phyloP scores from a whole-genome alignment of 108 stramenopile genomes.

The Nitzschia sp. region DNA sequence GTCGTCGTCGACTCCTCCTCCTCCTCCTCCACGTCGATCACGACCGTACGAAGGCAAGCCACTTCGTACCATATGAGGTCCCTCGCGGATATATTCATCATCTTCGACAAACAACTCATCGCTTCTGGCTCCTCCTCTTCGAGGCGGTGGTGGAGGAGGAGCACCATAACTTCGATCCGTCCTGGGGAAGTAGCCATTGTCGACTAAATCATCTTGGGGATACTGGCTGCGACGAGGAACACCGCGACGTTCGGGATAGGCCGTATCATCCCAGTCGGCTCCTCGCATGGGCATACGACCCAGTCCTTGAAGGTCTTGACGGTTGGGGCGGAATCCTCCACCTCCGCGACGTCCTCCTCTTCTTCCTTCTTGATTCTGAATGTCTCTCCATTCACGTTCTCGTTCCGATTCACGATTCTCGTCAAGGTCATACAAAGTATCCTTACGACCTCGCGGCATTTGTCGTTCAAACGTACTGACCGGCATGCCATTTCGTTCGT shows the following conservation, averaged over 20 bases:
- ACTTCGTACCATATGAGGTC: neutral
- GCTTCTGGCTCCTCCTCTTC: no score
- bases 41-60: neutral
- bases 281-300: slow-evolving; percentile 1
- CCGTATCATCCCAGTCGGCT: neutral
- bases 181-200: neutral
- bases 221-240: neutral
- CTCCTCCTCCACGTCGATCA: no score
- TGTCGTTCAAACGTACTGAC: no score
- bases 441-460: no score
- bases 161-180: neutral
- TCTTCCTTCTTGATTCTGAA: no score
- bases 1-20: no score
- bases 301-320: neutral
- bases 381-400: no score
- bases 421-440: neutral
- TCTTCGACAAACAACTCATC: neutral
- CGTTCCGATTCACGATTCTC: no score
- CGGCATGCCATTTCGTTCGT: no score
- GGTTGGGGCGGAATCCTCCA: neutral
- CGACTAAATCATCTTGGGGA: neutral
- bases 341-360: neutral
- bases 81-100: neutral
- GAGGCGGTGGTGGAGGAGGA: neutral
- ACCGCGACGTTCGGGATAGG: neutral